A percentile compares a stretch with the other conserved stretches of the same genome.
Conservation (phyloP, 2,329 filamentous ascomycete species). For the Mollisia scopiformis region DNA sequence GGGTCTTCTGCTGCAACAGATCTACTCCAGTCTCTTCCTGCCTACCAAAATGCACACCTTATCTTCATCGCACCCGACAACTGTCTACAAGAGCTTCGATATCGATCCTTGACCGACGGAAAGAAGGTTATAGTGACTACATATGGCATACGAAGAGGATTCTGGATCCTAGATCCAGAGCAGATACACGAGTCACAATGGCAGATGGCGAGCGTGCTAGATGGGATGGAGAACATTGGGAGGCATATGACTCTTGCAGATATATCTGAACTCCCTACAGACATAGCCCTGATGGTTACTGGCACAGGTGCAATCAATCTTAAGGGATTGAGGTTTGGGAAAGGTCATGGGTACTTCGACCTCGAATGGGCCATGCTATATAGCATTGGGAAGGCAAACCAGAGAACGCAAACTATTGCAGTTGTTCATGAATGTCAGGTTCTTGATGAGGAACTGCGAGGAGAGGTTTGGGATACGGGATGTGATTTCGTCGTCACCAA, state of each 20-base stretch:
- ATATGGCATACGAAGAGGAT: constrained; percentile 45
- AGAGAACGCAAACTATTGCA: constrained; percentile 35
- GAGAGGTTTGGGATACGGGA: constrained; percentile 43
- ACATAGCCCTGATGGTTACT: constrained; percentile 42
- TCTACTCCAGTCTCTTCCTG: constrained; percentile 36
- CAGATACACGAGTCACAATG: constrained; percentile 33
- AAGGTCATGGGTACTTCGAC: constrained; percentile 46
- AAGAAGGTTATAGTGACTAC: constrained; percentile 46
- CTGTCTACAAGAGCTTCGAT: constrained; percentile 45
- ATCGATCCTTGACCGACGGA: constrained; percentile 42
- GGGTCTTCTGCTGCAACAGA: constrained; percentile 39
- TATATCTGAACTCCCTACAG: constrained; percentile 33
- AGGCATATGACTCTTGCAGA: constrained; percentile 39
- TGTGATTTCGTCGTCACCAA: constrained; percentile 46
- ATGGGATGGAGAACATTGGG: constrained; percentile 48
- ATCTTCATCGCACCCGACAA: constrained; percentile 48
- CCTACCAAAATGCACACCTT: constrained; percentile 36
- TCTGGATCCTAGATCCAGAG: constrained; percentile 43
- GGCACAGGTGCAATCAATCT: constrained; percentile 44
- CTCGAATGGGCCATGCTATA: constrained; percentile 46
- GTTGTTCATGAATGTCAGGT: constrained; percentile 47
- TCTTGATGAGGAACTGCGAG: constrained; percentile 39
- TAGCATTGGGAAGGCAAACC: constrained; percentile 36
- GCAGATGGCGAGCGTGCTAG: constrained; percentile 42
- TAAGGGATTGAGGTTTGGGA: constrained; percentile 43